Conservation (phyloP, 768 basidiomycete genomes). For the Xerocomellus intermedius region DNA sequence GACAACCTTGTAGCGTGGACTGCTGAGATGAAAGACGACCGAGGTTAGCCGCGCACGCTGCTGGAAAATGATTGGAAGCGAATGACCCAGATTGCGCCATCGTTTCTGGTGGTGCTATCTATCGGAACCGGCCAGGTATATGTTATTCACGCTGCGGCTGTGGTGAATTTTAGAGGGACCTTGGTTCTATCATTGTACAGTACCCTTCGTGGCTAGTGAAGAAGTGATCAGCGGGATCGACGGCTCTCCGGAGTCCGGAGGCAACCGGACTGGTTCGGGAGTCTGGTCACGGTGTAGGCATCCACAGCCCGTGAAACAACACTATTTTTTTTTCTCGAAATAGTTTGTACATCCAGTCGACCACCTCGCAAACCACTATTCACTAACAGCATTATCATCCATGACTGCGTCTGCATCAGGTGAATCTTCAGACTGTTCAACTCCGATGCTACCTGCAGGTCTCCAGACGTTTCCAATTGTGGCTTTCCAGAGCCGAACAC, state of each 20-base stretch:
- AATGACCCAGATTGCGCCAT: slow-evolving; percentile 32
- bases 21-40: slow-evolving; percentile 23
- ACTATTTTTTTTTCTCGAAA: background rate
- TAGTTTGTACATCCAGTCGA: background rate
- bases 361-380: slow-evolving; percentile 20
- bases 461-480: slow-evolving; percentile 83
- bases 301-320: too few species aligned
- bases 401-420: slow-evolving; percentile 43
- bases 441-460: slow-evolving; percentile 76
- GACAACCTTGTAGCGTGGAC: slow-evolving; percentile 43
- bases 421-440: slow-evolving; percentile 66
- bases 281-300: too few species aligned
- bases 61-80: slow-evolving; percentile 4
- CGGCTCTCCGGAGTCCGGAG: background rate
- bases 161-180: background rate
- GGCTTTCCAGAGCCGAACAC: slow-evolving; percentile 83
- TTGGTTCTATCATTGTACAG: background rate
- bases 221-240: background rate
- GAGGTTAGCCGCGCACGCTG: slow-evolving; percentile 29
- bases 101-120: background rate
- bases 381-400: slow-evolving; percentile 39
- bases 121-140: background rate
- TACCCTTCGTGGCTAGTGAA: too few species aligned
- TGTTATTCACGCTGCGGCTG: too few species aligned
- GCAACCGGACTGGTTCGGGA: too few species aligned